Evolutionary conservation across 345 rosid genomes (phyloP), one percentile per base, ranked within the genome.

Genomic region (Brassica incana): DNA sequence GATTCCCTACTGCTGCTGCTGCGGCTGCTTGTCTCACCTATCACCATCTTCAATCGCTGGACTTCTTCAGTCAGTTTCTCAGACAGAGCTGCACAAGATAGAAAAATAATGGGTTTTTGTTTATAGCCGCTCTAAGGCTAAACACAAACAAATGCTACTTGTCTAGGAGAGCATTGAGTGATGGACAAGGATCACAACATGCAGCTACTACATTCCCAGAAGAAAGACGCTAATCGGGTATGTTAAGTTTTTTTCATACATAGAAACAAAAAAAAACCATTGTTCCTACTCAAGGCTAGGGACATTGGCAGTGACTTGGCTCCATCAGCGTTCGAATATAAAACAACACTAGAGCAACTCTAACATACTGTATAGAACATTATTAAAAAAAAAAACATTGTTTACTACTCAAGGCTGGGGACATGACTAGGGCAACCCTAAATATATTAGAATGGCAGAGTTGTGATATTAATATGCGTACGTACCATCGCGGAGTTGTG

Each of bases 401-500:
- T 27, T 61, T 61, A 15, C 36, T 62, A 62, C 66, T 11, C 14
- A 62, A 60, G 33, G 33, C 15, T 25, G 65, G 15, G n/a, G n/a
- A 45, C 61, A 3, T 65, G 35, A 45, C 63, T 40, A 71, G 2
- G 40, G 14, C 29, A 43, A 40, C 20, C 14, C 33, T 29, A 58
- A 3, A 18, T 30, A 60, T 36, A 35, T 35, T 38, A 67, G 61
- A 58, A 58, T 27, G 25, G 25, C 5, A n/a, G 36, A 74, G 25
- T 4, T 20, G 3, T 23, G 6, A 25, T 25, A 45, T 33, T 33
- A 33, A 33, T 33, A 33, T 0, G 59, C 16, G 66, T 29, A 43
- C 59, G 5, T 76, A 76, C 93, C 93, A 75, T 88, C 88, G 52
- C 85, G 87, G 65, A 89, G 82, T 70, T 82, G 88, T 50, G 88